Percentiles rank a stretch among this genome's conserved stretches.
Evolutionary conservation across 2,329 filamentous ascomycete species (phyloP).

Genomic region (Calonectria pseudoturangicola): DNA sequence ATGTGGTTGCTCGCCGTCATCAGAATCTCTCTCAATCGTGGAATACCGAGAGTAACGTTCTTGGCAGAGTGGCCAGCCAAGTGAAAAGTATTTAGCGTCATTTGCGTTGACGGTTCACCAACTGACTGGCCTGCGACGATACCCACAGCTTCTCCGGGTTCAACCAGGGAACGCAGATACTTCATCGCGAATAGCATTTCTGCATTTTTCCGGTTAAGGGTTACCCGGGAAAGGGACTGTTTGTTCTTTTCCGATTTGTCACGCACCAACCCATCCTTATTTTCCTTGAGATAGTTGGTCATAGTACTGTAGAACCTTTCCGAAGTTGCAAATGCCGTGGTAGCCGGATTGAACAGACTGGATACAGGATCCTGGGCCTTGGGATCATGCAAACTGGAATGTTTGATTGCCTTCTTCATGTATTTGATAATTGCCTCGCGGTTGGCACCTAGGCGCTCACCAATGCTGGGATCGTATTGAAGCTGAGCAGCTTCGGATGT

Average conservation of each 20-base stretch:
- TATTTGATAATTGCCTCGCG: conserved; percentile 81
- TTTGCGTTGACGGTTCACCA: conserved; percentile 97
- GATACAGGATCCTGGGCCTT: conserved; percentile 85
- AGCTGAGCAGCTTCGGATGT: conserved; percentile 86
- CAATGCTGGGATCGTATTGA: conserved; percentile 75
- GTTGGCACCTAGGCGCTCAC: conserved; percentile 68
- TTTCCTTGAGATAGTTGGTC: conserved; percentile 85
- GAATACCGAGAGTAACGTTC: conserved; percentile 99
- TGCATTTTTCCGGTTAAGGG: conserved; percentile 81
- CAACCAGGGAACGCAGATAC: conserved; percentile 92
- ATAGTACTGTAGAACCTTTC: conserved; percentile 87
- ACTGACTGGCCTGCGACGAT: conserved; percentile 98
- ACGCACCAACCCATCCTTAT: conserved; percentile 76
- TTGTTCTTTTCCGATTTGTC: conserved; percentile 64
- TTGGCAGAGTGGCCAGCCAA: conserved; percentile 98
- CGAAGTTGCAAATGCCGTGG: conserved; percentile 89
- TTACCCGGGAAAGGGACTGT: conserved; percentile 58
- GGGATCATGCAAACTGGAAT: conserved; percentile 73
- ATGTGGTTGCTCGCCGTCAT: conserved; percentile 97
- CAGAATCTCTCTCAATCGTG: conserved; percentile 95
- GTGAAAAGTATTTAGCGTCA: conserved; percentile 99
- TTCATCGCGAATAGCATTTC: conserved; percentile 92
- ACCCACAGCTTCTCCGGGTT: conserved; percentile 96
- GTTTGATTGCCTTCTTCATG: conserved; percentile 88
- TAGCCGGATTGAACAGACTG: conserved; percentile 83